Evolutionary conservation across 73 alveolate species (phyloP).

Genomic region (Blepharisma japonicum): DNA sequence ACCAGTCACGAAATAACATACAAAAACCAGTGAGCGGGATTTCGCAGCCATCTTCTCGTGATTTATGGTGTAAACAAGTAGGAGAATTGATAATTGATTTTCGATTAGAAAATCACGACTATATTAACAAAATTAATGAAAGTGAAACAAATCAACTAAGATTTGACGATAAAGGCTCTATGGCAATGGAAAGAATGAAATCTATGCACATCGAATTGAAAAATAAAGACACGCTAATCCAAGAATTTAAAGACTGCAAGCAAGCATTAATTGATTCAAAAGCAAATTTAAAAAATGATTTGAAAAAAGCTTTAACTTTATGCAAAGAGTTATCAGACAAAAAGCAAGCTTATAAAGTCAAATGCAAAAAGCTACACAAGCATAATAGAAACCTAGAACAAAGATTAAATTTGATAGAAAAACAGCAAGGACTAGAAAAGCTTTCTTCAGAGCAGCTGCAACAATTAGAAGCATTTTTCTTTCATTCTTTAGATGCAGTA

Average conservation of each 20-base stretch:
- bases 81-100: too few species aligned
- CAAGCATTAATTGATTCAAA: neutral
- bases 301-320: neutral
- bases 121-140: too few species aligned
- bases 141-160: neutral
- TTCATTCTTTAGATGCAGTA: neutral
- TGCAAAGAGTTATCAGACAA: neutral
- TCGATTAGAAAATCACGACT: too few species aligned
- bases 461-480: slow-evolving; percentile 8
- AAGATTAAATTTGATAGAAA: neutral
- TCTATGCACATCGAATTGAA: neutral
- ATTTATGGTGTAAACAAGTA: too few species aligned
- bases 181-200: slow-evolving; percentile 16
- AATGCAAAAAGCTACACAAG: neutral
- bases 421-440: neutral
- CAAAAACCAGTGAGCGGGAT: too few species aligned
- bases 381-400: neutral
- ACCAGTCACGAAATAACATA: neutral
- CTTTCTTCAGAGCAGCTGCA: neutral
- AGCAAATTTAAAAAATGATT: slow-evolving; percentile 5
- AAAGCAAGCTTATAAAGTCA: neutral
- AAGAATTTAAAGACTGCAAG: neutral
- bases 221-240: neutral
- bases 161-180: slow-evolving; percentile 25
- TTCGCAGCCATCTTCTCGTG: too few species aligned